Evolutionary conservation across 495 filamentous ascomycete genomes (phyloP).

Genomic region (Zalerion maritima): DNA sequence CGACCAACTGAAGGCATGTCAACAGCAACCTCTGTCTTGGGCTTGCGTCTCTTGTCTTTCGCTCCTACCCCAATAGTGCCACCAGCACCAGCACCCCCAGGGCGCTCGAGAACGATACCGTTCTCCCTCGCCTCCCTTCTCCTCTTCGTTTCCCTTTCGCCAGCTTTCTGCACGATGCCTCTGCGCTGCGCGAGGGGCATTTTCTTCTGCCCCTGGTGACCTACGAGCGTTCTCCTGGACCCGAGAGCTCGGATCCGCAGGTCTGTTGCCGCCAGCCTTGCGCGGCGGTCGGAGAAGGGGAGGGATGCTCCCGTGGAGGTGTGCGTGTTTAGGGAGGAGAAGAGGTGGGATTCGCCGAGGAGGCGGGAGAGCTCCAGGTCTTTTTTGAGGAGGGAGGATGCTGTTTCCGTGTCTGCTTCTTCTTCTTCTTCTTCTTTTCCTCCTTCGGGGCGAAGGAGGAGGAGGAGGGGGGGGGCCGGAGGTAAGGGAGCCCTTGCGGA

Average conservation of each 20-base stretch:
- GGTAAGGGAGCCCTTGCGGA: too few relatives aligned
- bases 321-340: constrained; percentile 42
- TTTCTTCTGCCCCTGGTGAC: constrained; percentile 52
- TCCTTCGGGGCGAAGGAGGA: too few relatives aligned
- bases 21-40: constrained; percentile 49
- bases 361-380: constrained; percentile 84
- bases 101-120: constrained; percentile 76
- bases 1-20: constrained; percentile 64
- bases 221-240: constrained; percentile 17
- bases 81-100: constrained; percentile 11
- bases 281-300: constrained; percentile 25
- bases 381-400: constrained; percentile 56
- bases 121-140: constrained; percentile 73
- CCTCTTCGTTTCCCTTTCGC: constrained; percentile 50
- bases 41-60: constrained; percentile 25
- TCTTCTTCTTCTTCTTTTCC: neutral
- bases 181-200: constrained; percentile 74
- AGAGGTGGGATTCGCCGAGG: constrained; percentile 81
- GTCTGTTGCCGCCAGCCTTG: constrained; percentile 60
- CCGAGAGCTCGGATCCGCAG: constrained; percentile 68
- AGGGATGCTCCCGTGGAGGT: constrained; percentile 9
- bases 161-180: constrained; percentile 56
- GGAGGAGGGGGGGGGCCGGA: too few relatives aligned
- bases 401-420: constrained; percentile 18
- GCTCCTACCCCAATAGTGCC: too few relatives aligned